phyloP scores from a whole-genome alignment of 164 flowering plant genomes.

The Piper betle region DNA sequence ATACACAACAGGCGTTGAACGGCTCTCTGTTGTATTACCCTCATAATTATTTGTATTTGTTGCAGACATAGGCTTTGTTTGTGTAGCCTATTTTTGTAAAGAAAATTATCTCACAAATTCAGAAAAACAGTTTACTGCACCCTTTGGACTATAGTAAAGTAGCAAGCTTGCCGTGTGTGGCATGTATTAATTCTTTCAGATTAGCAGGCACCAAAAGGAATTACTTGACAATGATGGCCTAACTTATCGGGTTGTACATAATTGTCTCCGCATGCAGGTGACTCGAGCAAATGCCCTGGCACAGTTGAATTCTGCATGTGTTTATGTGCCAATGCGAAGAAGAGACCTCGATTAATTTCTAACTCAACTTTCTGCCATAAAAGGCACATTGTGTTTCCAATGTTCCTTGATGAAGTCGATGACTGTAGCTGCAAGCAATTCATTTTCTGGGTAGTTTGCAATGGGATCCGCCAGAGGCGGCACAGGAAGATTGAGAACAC shows the following conservation, averaged over 20 bases:
- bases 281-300: too few relatives aligned
- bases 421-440: constrained; percentile 32
- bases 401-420: constrained; percentile 40
- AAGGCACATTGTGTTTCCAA: constrained; percentile 29
- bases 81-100: not conserved
- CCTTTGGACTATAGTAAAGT: not conserved
- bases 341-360: not conserved
- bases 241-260: too few relatives aligned
- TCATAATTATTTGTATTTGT: not conserved
- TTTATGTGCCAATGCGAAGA: too few relatives aligned
- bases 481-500: constrained; percentile 48
- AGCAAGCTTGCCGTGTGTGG: too few relatives aligned
- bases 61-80: not conserved
- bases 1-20: not conserved
- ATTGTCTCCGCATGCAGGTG: too few relatives aligned
- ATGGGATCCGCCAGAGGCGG: constrained; percentile 64
- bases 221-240: too few relatives aligned
- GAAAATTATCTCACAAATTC: not conserved
- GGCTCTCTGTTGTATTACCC: not conserved
- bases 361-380: constrained; percentile 13
- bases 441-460: constrained; percentile 80
- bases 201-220: too few relatives aligned
- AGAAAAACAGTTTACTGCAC: not conserved
- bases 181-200: too few relatives aligned
- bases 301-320: too few relatives aligned